Percentiles rank a stretch among this genome's conserved stretches.
Evolutionary conservation across 2,329 filamentous ascomycete species (phyloP).

Genomic region (Corniculantispora saksenae): DNA sequence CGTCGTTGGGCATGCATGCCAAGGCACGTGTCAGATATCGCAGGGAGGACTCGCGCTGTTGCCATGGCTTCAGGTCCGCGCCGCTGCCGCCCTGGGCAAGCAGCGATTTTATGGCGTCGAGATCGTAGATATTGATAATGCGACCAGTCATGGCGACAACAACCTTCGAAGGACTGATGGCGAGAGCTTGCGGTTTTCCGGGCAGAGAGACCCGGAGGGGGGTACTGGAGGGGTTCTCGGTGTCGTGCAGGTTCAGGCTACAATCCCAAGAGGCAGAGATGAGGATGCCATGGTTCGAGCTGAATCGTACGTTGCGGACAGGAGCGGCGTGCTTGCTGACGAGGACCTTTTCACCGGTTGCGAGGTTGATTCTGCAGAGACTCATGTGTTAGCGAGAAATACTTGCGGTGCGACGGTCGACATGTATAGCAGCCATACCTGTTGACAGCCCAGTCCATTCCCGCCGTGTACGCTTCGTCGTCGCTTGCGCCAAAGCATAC

Average conservation of each 20-base stretch:
- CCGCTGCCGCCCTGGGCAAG: conserved; percentile 46
- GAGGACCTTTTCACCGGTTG: conserved; percentile 69
- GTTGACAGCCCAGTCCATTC: conserved; percentile 84
- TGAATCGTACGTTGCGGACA: conserved; percentile 84
- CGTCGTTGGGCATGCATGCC: conserved; percentile 94
- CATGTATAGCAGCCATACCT: conserved; percentile 47
- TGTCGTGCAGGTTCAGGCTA: conserved; percentile 81
- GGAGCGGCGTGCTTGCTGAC: conserved; percentile 78
- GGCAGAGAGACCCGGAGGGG: conserved; percentile 72
- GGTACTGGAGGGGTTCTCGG: conserved; percentile 50
- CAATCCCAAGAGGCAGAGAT: conserved; percentile 93
- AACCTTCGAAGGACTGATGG: conserved; percentile 74
- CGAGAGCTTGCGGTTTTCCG: conserved; percentile 86
- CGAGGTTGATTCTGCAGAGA: conserved; percentile 60
- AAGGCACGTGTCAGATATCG: conserved; percentile 95
- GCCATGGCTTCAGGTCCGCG: conserved; percentile 73
- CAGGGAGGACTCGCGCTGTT: conserved; percentile 87
- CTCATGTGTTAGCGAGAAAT: background rate
- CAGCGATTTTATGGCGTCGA: conserved; percentile 64
- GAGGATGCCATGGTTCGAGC: conserved; percentile 71
- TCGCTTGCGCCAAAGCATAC: conserved; percentile 86
- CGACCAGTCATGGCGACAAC: conserved; percentile 95
- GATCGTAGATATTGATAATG: conserved; percentile 92
- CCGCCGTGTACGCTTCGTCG: conserved; percentile 80
- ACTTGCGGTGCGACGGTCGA: background rate